phyloP scores from a whole-genome alignment of 805 yeast species.

The Monosporozyma siamensis region DNA sequence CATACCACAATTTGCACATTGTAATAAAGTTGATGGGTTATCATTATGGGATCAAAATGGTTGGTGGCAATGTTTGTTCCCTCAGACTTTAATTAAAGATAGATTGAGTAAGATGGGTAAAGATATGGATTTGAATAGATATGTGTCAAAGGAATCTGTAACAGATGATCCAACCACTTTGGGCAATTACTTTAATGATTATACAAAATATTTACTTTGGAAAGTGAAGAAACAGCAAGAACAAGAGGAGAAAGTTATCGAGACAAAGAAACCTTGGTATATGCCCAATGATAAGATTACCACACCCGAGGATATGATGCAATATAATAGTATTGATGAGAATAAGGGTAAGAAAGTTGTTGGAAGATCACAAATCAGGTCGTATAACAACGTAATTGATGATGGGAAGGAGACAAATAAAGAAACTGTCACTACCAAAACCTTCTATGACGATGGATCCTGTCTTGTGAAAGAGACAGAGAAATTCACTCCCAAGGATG shows the following conservation, averaged over 20 bases:
- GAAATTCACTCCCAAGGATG: conserved; percentile 33
- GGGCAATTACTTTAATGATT: conserved; percentile 57
- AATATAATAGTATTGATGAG: conserved; percentile 2
- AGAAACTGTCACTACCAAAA: conserved; percentile 31
- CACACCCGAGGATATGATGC: conserved; percentile 23
- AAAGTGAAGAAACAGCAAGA: conserved; percentile 42
- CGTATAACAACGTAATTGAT: conserved; percentile 22
- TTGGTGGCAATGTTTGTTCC: conserved; percentile 85
- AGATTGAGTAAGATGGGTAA: conserved; percentile 12
- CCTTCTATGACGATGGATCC: conserved; percentile 37
- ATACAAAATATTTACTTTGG: conserved; percentile 61
- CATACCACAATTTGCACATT: conserved; percentile 47
- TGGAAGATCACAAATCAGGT: conserved; percentile 33
- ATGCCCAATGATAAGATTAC: background rate
- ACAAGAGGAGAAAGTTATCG: conserved; percentile 24
- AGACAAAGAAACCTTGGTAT: background rate
- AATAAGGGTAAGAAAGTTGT: conserved; percentile 20
- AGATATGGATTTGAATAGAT: conserved; percentile 18
- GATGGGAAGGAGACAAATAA: conserved; percentile 37
- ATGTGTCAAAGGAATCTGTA: conserved; percentile 40
- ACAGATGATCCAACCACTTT: conserved; percentile 32
- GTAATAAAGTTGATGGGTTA: conserved; percentile 56
- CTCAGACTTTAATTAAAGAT: conserved; percentile 35
- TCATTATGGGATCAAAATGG: conserved; percentile 81
- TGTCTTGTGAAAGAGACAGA: conserved; percentile 32